phyloP scores from a whole-genome alignment of 805 yeast genomes.

The Starmerella vitae region DNA sequence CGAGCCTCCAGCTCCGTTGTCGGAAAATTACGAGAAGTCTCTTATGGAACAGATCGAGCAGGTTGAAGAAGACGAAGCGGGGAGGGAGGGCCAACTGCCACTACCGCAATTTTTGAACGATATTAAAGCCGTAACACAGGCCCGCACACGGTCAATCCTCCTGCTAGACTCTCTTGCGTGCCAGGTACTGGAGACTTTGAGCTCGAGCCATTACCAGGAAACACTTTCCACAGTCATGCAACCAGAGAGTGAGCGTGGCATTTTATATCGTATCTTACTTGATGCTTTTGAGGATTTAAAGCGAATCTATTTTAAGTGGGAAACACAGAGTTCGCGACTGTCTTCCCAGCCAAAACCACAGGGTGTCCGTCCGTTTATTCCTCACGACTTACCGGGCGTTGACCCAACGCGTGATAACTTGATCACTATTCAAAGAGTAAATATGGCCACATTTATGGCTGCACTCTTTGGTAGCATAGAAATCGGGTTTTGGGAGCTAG shows the following conservation, averaged over 20 bases:
- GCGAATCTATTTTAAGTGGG: constrained; percentile 35
- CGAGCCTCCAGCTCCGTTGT: constrained; percentile 3
- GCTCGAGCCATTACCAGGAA: constrained; percentile 58
- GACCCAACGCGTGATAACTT: constrained; percentile 29
- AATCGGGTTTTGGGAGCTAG: constrained; percentile 74
- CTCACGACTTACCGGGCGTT: constrained; percentile 11
- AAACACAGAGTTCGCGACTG: constrained; percentile 9
- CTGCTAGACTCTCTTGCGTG: constrained; percentile 69
- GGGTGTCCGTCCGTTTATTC: constrained; percentile 17
- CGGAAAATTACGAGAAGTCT: constrained; percentile 9
- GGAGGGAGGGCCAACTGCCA: neutral
- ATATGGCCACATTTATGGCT: constrained; percentile 75
- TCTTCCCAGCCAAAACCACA: constrained; percentile 10
- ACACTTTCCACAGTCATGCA: constrained; percentile 55
- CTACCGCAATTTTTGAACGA: constrained; percentile 5
- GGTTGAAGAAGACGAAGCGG: neutral
- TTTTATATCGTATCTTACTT: constrained; percentile 50
- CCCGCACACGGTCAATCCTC: constrained; percentile 34
- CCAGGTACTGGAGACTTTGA: constrained; percentile 57
- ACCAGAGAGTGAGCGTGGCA: constrained; percentile 49
- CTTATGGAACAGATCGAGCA: constrained; percentile 14
- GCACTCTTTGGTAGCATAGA: constrained; percentile 76
- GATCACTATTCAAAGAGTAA: constrained; percentile 65
- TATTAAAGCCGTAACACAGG: constrained; percentile 12
- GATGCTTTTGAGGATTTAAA: constrained; percentile 68